These are phyloP conservation scores for Cercospora berteroae DNA, from an alignment of 2,329 filamentous ascomycete species.

Conservation along the genomic window DNA sequence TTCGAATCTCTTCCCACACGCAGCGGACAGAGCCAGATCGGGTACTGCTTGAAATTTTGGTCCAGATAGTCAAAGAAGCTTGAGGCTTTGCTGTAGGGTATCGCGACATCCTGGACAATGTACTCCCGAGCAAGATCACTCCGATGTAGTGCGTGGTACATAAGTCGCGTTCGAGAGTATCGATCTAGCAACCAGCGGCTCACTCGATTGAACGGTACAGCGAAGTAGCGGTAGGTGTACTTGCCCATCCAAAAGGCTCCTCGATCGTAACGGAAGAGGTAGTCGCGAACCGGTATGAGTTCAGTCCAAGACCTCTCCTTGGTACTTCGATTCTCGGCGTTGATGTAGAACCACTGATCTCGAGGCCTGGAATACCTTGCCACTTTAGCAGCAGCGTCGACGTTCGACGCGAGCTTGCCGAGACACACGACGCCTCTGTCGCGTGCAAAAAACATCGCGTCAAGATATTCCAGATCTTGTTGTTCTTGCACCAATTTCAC, in stretches of 20 bases:
- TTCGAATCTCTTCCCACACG: background rate
- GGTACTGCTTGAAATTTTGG: conserved; percentile 50
- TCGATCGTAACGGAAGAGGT: conserved; percentile 62
- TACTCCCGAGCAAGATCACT: background rate
- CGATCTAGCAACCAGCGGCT: conserved; percentile 54
- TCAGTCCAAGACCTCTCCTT: background rate
- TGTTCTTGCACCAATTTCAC: conserved; percentile 20
- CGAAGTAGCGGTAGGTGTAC: conserved; percentile 60
- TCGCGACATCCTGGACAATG: conserved; percentile 61
- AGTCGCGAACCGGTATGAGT: conserved; percentile 49
- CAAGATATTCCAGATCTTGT: conserved; percentile 49
- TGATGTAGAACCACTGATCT: conserved; percentile 73
- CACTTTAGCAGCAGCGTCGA: background rate
- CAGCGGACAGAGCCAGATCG: conserved; percentile 58
- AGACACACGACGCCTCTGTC: conserved; percentile 44
- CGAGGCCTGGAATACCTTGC: conserved; percentile 52
- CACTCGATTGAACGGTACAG: conserved; percentile 57
- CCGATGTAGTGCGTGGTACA: conserved; percentile 53
- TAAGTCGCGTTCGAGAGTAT: conserved; percentile 58
- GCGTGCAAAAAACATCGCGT: conserved; percentile 50
- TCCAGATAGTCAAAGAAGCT: conserved; percentile 54
- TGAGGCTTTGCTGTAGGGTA: conserved; percentile 53
- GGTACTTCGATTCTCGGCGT: conserved; percentile 49
- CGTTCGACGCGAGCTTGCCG: conserved; percentile 34
- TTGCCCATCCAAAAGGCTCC: conserved; percentile 63